Conservation (phyloP, 2,329 filamentous ascomycete genomes). For the Geosmithia flava region DNA sequence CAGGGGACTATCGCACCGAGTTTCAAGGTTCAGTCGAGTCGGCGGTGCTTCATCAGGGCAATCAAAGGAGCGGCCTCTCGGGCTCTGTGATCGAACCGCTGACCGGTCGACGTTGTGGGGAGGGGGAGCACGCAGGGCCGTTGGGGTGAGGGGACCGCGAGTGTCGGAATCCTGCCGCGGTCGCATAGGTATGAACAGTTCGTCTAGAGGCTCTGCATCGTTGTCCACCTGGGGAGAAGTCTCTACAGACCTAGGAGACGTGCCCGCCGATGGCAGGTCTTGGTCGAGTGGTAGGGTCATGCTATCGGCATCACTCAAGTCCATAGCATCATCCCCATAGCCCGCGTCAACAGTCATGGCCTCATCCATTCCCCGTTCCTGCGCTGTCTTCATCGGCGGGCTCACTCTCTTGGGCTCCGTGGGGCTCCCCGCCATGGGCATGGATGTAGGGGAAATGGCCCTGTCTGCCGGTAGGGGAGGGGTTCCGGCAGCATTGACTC, state of each 20-base stretch:
- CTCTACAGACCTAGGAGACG: background rate
- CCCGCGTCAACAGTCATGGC: background rate
- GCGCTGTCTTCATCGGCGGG: background rate
- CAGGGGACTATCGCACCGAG: conserved; percentile 11
- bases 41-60: conserved; percentile 2
- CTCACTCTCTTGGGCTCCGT: background rate
- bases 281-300: background rate
- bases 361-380: conserved; percentile 2
- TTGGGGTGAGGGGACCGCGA: conserved; percentile 2
- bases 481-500: conserved; percentile 3
- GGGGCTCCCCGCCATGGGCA: background rate
- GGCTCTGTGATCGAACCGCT: background rate
- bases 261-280: background rate
- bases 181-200: background rate
- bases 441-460: background rate
- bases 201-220: background rate
- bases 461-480: conserved; percentile 1
- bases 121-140: conserved; percentile 1
- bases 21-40: conserved; percentile 4
- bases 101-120: background rate
- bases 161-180: conserved; percentile 3
- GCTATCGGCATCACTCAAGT: background rate
- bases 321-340: background rate
- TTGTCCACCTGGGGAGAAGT: background rate
- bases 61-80: background rate